Conservation (phyloP, 306 rosid genomes). For the Medicago lupulina region DNA sequence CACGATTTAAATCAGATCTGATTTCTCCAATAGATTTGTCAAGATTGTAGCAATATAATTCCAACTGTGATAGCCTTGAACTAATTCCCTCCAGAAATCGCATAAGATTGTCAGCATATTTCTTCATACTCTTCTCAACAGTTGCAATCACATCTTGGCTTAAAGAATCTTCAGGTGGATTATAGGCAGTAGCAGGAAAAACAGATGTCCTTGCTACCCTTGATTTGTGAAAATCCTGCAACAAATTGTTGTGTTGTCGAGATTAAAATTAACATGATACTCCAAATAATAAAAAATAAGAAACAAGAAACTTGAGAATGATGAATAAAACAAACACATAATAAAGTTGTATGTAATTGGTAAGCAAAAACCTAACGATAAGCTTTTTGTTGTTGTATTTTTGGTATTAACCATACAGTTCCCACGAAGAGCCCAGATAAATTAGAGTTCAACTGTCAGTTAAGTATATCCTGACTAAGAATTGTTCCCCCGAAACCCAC, state of each 20-base stretch:
- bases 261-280: slow-evolving; percentile 13
- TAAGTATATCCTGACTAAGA: too few species aligned
- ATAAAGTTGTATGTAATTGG: slow-evolving; percentile 4
- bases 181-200: slow-evolving; percentile 68
- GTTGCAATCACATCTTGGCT: slow-evolving; percentile 76
- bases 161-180: slow-evolving; percentile 78
- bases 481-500: too few species aligned
- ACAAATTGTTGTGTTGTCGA: background rate
- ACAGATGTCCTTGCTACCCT: slow-evolving; percentile 68
- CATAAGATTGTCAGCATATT: slow-evolving; percentile 87
- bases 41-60: slow-evolving; percentile 93
- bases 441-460: too few species aligned
- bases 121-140: slow-evolving; percentile 95
- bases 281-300: background rate
- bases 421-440: too few species aligned
- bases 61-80: slow-evolving; percentile 94
- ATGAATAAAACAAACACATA: background rate
- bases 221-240: slow-evolving; percentile 81
- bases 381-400: background rate
- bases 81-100: slow-evolving; percentile 97
- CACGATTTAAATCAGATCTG: slow-evolving; percentile 76
- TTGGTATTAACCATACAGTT: too few species aligned
- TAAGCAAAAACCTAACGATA: background rate
- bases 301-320: slow-evolving; percentile 1
- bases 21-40: slow-evolving; percentile 98